These are phyloP conservation scores for Neonectria punicea DNA, from an alignment of 2,329 filamentous ascomycete genomes.

Conservation along the genomic window DNA sequence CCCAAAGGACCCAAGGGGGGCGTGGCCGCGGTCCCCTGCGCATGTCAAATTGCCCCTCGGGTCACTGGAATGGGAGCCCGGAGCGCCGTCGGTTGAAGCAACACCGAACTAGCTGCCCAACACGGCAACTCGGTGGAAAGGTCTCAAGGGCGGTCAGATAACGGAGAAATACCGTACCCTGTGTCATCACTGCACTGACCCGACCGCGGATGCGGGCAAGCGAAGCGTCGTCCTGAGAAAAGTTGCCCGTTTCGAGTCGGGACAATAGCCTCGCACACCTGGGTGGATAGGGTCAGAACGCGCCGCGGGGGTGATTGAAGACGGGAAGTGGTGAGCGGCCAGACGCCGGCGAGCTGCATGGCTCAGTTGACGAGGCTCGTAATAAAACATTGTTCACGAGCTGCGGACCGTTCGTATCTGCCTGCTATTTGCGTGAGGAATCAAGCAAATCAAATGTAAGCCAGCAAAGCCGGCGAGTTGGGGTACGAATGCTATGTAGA, in stretches of 20 bases:
- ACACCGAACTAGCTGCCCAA: not conserved
- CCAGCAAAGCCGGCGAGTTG: not conserved
- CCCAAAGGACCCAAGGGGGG: not conserved
- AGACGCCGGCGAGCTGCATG: slow-evolving; percentile 10
- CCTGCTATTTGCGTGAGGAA: slow-evolving; percentile 1
- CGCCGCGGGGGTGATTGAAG: not conserved
- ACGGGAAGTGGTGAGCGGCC: not conserved
- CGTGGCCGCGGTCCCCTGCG: not conserved
- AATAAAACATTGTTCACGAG: not conserved
- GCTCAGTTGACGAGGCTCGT: not conserved
- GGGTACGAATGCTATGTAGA: not conserved
- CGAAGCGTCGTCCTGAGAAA: not conserved
- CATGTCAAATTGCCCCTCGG: slow-evolving; percentile 8
- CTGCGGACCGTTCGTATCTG: not conserved
- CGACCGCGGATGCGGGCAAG: not conserved
- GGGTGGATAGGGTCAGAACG: slow-evolving; percentile 3
- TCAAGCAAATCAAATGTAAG: not conserved
- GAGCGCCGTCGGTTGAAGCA: slow-evolving; percentile 6
- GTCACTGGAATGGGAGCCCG: slow-evolving; percentile 17
- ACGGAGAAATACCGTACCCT: slow-evolving; percentile 12
- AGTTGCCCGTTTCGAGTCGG: not conserved
- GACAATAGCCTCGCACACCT: not conserved
- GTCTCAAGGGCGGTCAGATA: slow-evolving; percentile 1
- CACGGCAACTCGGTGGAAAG: slow-evolving; percentile 12
- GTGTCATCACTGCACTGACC: not conserved